Percentiles rank a stretch among this genome's conserved stretches.
phyloP scores from a whole-genome alignment of 805 yeast genomes.

The Monosporozyma servazzii region DNA sequence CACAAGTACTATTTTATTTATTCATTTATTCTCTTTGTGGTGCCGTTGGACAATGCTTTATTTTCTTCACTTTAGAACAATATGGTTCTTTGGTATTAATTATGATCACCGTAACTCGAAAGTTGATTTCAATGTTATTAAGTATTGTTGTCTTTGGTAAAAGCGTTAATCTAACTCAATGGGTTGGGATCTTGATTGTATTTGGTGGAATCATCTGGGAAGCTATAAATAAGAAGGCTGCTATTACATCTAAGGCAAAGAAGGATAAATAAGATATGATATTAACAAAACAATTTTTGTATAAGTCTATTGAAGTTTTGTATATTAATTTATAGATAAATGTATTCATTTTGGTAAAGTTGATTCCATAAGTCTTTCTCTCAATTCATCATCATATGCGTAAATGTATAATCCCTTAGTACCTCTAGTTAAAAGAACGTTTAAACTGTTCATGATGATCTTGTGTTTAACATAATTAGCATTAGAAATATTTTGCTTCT shows the following conservation, averaged over 20 bases:
- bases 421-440: constrained; percentile 39
- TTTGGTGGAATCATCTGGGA: constrained; percentile 82
- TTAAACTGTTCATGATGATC: constrained; percentile 37
- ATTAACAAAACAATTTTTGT: neutral
- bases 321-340: neutral
- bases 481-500: constrained; percentile 32
- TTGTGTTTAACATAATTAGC: constrained; percentile 32
- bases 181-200: constrained; percentile 72
- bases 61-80: constrained; percentile 70
- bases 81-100: constrained; percentile 81
- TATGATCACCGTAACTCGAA: constrained; percentile 92
- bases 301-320: neutral
- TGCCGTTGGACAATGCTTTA: constrained; percentile 89
- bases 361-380: constrained; percentile 27
- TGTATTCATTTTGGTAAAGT: neutral
- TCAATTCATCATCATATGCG: constrained; percentile 34
- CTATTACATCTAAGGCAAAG: neutral
- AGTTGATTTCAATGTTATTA: constrained; percentile 89
- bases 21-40: constrained; percentile 67
- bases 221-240: constrained; percentile 40
- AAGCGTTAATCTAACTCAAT: constrained; percentile 49
- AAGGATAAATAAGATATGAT: neutral
- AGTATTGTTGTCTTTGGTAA: constrained; percentile 89
- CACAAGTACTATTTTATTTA: constrained; percentile 50
- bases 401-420: constrained; percentile 36